A percentile compares a stretch with the other conserved stretches of the same genome.
phyloP scores from a whole-genome alignment of 331 rosid species.

The Malus hybrid region DNA sequence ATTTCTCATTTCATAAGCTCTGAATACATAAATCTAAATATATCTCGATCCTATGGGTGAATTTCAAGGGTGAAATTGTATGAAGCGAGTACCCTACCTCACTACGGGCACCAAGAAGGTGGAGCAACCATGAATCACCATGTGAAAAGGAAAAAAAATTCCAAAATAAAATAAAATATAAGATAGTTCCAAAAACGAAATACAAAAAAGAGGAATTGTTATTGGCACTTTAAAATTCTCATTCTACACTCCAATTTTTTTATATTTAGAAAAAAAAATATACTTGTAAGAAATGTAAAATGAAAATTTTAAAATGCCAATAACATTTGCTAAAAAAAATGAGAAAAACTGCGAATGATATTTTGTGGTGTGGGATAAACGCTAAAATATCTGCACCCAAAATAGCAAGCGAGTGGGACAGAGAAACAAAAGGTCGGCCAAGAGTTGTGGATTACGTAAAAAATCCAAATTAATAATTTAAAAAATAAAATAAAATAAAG shows the following conservation, averaged over 20 bases:
- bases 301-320: too few species aligned
- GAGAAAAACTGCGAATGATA: neutral
- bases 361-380: constrained; percentile 3
- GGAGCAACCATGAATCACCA: neutral
- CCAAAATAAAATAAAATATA: neutral
- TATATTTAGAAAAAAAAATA: too few species aligned
- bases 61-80: neutral
- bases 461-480: neutral
- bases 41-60: accelerated
- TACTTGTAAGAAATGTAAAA: too few species aligned
- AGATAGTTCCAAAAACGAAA: too few species aligned
- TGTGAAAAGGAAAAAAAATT: neutral
- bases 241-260: too few species aligned
- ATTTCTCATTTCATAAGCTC: too few species aligned
- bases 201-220: too few species aligned
- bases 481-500: too few species aligned
- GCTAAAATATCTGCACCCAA: constrained; percentile 27
- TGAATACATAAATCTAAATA: too few species aligned
- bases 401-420: neutral
- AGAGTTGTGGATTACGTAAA: constrained; percentile 28
- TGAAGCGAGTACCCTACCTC: neutral
- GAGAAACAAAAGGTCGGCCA: neutral
- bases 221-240: too few species aligned
- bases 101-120: neutral
- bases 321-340: too few species aligned